Base-by-base conservation (phyloP, 2,329 filamentous ascomycete genomes). In the Aspergillus sp. region DNA sequence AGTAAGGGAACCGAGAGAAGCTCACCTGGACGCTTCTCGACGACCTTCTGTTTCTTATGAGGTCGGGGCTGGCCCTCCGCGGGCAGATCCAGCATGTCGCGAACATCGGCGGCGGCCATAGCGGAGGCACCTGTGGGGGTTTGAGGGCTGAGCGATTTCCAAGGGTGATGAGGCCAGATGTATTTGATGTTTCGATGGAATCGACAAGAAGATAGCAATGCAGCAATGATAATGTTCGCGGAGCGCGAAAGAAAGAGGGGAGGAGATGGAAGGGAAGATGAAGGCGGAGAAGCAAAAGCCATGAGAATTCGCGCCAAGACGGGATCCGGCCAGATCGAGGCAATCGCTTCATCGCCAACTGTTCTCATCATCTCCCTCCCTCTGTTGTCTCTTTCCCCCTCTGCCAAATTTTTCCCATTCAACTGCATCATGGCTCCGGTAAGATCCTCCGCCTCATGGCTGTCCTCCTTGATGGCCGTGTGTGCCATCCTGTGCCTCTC, bases 11-110 rank as follows among this genome's bases (percentile, higher is more conserved):
- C 3, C 15, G 17, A 19, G 32, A 32, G 23, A 10, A 19, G 77
- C 81, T 59, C 71, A 84, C 83, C 81, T 69, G 82, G 81, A 68
- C 81, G 77, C 65, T 88, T 84, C 50, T 83, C 85, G 15, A 83
- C 80, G 6, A 85, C 80, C 74, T 90, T 92, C 69, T 89, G 87
- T 74, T 94, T 93, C 80, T 95, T 96, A 47, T 85, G 78, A 42
- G 88, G 86, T 64, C 88, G 75, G 61, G 80, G 78, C 61, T 79
- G 75, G 67, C 87, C 88, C 68, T 87, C 81, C 53, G 79, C 80
- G 67, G 89, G 88, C 73, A 96, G 82, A 76, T 93, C 91, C 72
- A 96, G 87, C 73, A 96, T 91, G 75, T 96, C 92, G 80, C 90
- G 91, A 68, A 96, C 86, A 82, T 96, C 92, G 75, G 88, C 85